Base-by-base conservation (phyloP, 2,329 filamentous ascomycete species). In the Penicillium sp. region DNA sequence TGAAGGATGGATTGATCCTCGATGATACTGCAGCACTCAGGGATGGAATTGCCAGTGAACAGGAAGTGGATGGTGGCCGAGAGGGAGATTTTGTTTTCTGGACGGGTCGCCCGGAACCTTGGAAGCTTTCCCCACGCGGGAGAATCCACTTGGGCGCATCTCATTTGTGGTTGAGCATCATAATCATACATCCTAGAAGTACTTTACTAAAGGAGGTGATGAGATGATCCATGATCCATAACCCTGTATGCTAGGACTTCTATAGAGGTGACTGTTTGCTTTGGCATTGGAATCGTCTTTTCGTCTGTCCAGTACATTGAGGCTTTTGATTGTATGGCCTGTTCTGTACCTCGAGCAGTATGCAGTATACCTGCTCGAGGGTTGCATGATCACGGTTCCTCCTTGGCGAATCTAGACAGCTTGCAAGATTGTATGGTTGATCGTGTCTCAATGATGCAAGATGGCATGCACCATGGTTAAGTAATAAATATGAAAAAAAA, bases 41-140 rank as follows among this genome's bases (percentile, higher is more conserved):
- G 22, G 50, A n/a, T 53, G 20, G 22, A 31, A n/a, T 22, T 10
- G 22, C 14, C 10, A 6, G 37, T 14, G n/a, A 51, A 12, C 31
- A 20, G 7, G 6, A n/a, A 28, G 41, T 12, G 17, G 7, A 17
- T 47, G 41, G 14, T 43, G 52, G 49, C 43, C 20, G 20, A 17
- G 22, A 12, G 39, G 45, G 28, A 43, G 31, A 48, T 42, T 28
- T 57, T 59, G 45, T 58, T 54, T 54, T 57, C 51, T 47, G 43
- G 43, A 55, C 63, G 63, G 63, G 54, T 65, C 61, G 51, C 54
- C 34, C 62, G 63, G 63, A 65, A 64, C 62, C 57, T 59, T 64
- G 63, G 62, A 58, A 63, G 60, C 63, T 66, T 66, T 61, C 63
- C 62, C 61, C 63, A 64, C 63, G 61, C 54, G 53, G 50, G 35